phyloP scores from a whole-genome alignment of 2,329 filamentous ascomycete species.

The Cadophora gregata region DNA sequence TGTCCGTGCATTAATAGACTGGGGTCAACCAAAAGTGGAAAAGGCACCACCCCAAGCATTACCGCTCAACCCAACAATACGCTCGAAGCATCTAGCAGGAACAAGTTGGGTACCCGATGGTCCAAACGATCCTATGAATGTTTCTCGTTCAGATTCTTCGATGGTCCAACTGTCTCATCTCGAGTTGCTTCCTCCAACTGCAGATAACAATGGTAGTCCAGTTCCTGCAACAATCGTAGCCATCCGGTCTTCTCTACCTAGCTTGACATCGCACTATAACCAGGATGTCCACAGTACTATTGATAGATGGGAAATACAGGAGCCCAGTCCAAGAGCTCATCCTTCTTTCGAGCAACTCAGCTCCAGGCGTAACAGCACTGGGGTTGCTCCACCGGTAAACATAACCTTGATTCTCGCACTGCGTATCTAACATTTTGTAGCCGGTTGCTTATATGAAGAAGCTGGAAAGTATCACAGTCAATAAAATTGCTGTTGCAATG shows the following conservation, averaged over 20 bases:
- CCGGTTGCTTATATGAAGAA: slow-evolving; percentile 60
- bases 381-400: slow-evolving; percentile 38
- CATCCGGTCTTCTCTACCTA: slow-evolving; percentile 68
- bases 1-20: slow-evolving; percentile 75
- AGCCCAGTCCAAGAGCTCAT: slow-evolving; percentile 70
- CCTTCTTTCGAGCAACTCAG: slow-evolving; percentile 79
- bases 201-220: slow-evolving; percentile 54
- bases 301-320: slow-evolving; percentile 79
- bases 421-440: slow-evolving; percentile 42
- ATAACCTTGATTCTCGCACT: not conserved
- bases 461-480: slow-evolving; percentile 69
- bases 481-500: slow-evolving; percentile 74
- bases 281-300: slow-evolving; percentile 76
- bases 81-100: slow-evolving; percentile 61
- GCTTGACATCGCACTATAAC: slow-evolving; percentile 60
- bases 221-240: slow-evolving; percentile 69
- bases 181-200: slow-evolving; percentile 71
- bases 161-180: slow-evolving; percentile 74
- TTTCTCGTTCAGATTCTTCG: slow-evolving; percentile 55
- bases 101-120: slow-evolving; percentile 55
- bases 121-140: slow-evolving; percentile 38
- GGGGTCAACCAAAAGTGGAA: slow-evolving; percentile 68
- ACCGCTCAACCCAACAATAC: slow-evolving; percentile 58
- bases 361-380: slow-evolving; percentile 62
- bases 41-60: slow-evolving; percentile 56